Percentiles rank a stretch among this genome's conserved stretches.
These are phyloP conservation scores for Fusarium tricinctum DNA, from an alignment of 2,329 filamentous ascomycete genomes.

Conservation along the genomic window DNA sequence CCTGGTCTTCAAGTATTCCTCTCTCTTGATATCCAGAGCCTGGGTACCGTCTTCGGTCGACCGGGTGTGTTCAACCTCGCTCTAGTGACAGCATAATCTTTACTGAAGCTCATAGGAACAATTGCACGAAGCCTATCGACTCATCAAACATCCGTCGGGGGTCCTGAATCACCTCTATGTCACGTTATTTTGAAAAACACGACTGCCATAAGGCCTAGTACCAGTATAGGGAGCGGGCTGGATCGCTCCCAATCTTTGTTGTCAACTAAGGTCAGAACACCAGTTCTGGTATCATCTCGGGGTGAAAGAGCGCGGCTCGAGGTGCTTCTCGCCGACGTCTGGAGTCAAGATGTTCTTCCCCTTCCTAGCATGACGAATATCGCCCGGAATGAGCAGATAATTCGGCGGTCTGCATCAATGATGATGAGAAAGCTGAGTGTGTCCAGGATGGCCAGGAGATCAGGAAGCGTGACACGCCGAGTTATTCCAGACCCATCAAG, in stretches of 20 bases:
- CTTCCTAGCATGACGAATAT: conserved; percentile 83
- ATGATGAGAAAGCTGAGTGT: conserved; percentile 91
- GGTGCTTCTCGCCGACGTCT: conserved; percentile 79
- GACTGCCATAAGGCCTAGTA: conserved; percentile 71
- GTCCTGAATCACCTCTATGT: conserved; percentile 74
- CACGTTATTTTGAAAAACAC: conserved; percentile 93
- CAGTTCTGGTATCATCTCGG: conserved; percentile 80
- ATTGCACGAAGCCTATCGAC: conserved; percentile 80
- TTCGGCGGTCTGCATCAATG: conserved; percentile 83
- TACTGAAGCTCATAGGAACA: conserved; percentile 61
- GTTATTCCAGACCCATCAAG: conserved; percentile 11
- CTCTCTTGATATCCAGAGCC: conserved; percentile 76
- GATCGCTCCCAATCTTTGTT: conserved; percentile 84
- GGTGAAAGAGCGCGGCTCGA: conserved; percentile 85
- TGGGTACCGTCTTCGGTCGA: conserved; percentile 82
- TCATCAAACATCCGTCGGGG: conserved; percentile 81
- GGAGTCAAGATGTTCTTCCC: conserved; percentile 84
- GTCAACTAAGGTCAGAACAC: conserved; percentile 74
- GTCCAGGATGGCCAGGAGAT: conserved; percentile 81
- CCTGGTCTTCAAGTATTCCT: conserved; percentile 72
- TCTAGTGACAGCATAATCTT: not conserved
- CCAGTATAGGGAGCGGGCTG: conserved; percentile 65
- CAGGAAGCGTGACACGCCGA: conserved; percentile 64
- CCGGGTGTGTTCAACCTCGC: conserved; percentile 63
- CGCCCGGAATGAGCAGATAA: conserved; percentile 76